phyloP scores from a whole-genome alignment of 2,329 filamentous ascomycete genomes.

The Akanthomyces dipterigenus region DNA sequence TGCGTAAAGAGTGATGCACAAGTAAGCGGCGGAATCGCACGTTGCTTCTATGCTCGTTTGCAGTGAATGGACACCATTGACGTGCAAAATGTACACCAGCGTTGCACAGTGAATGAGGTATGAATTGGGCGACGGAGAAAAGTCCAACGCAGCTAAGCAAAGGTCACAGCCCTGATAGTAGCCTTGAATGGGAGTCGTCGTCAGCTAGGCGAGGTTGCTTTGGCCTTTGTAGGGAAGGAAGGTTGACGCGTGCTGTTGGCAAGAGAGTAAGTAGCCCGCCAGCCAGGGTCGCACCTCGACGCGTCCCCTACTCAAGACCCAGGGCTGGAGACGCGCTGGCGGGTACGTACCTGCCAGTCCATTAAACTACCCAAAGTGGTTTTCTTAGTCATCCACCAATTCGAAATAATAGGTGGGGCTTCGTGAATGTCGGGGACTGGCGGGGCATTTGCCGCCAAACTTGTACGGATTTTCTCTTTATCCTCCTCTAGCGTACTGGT shows the following conservation, averaged over 20 bases:
- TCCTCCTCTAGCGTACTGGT: no score
- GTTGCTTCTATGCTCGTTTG: background rate
- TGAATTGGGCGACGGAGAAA: no score
- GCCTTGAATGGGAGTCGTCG: background rate
- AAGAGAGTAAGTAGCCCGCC: background rate
- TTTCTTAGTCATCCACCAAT: background rate
- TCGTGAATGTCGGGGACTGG: no score
- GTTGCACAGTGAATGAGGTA: background rate
- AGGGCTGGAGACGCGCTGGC: background rate
- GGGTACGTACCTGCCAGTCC: background rate
- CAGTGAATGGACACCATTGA: background rate
- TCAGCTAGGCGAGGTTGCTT: background rate
- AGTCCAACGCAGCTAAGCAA: background rate
- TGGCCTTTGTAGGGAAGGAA: background rate
- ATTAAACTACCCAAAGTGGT: background rate
- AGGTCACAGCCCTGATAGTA: background rate
- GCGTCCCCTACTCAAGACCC: background rate
- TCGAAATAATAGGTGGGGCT: no score
- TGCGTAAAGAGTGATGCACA: background rate
- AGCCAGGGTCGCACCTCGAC: constrained; percentile 6
- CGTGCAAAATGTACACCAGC: background rate
- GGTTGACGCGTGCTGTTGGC: background rate
- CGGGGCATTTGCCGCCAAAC: no score
- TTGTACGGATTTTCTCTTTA: no score
- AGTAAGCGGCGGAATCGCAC: background rate